Conservation (phyloP, 2,329 filamentous ascomycete genomes). For the Ascochyta fabae region DNA sequence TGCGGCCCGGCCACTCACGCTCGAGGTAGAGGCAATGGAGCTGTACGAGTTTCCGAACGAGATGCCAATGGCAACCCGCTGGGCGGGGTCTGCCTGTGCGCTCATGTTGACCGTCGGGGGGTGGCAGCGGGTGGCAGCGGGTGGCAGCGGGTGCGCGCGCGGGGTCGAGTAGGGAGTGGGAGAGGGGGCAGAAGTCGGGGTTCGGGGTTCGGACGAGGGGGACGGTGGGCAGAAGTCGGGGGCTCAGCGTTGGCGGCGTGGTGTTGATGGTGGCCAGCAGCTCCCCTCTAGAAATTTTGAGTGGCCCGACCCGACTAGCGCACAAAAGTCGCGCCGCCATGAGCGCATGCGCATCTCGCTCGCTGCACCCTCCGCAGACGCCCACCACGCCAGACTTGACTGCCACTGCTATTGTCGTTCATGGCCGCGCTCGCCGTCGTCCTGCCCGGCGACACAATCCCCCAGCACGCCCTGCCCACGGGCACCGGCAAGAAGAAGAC, state of each 20-base stretch:
- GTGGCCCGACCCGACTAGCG: neutral
- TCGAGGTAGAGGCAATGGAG: slow-evolving; percentile 88
- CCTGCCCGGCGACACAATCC: slow-evolving; percentile 81
- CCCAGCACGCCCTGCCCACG: slow-evolving; percentile 69
- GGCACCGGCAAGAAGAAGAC: slow-evolving; percentile 68
- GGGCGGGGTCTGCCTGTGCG: slow-evolving; percentile 58
- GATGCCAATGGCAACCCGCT: slow-evolving; percentile 83
- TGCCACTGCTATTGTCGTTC: neutral
- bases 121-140: no score
- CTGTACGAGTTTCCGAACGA: slow-evolving; percentile 98
- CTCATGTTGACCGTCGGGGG: slow-evolving; percentile 49
- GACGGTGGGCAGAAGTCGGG: slow-evolving; percentile 2
- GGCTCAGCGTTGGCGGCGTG: slow-evolving; percentile 6
- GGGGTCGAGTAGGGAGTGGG: no score
- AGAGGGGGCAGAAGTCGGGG: neutral
- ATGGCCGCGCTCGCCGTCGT: slow-evolving; percentile 70
- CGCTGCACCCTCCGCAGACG: no score
- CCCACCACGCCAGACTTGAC: no score
- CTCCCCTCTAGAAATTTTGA: neutral
- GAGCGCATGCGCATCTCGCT: no score
- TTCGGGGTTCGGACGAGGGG: neutral
- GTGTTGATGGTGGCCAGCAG: neutral
- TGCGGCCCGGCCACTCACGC: slow-evolving; percentile 50
- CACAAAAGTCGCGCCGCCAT: slow-evolving; percentile 1
- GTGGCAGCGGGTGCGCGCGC: no score